A percentile compares a stretch with the other conserved stretches of the same genome.
These are phyloP conservation scores for Beauveria australis DNA, from an alignment of 2,329 filamentous ascomycete species.

Conservation along the genomic window DNA sequence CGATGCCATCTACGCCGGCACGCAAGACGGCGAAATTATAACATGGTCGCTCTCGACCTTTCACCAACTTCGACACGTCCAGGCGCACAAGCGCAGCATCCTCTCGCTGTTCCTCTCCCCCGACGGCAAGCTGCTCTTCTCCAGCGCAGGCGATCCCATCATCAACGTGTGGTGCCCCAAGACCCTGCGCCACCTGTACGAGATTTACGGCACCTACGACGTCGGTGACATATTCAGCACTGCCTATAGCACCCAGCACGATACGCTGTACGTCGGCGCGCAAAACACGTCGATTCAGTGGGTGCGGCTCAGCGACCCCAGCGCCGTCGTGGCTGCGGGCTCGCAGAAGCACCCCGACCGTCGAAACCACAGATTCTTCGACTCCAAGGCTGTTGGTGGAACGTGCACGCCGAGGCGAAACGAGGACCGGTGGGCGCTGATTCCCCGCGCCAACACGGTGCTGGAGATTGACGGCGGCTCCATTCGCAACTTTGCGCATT, in stretches of 20 bases:
- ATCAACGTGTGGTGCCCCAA: slow-evolving; percentile 88
- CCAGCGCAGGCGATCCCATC: slow-evolving; percentile 85
- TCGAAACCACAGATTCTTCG: slow-evolving; percentile 83
- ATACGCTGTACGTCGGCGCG: slow-evolving; percentile 83
- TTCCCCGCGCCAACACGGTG: slow-evolving; percentile 46
- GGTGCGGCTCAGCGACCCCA: slow-evolving; percentile 64
- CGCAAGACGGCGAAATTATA: slow-evolving; percentile 87
- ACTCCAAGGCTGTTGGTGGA: slow-evolving; percentile 75
- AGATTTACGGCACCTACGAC: slow-evolving; percentile 88
- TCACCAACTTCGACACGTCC: slow-evolving; percentile 67
- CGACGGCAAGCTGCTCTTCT: slow-evolving; percentile 72
- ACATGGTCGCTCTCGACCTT: slow-evolving; percentile 88
- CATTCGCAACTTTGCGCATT: slow-evolving; percentile 84
- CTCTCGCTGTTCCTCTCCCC: slow-evolving; percentile 75
- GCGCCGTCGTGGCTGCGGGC: slow-evolving; percentile 49
- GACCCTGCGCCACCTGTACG: slow-evolving; percentile 69
- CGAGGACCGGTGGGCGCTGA: slow-evolving; percentile 47
- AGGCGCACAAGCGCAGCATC: slow-evolving; percentile 87
- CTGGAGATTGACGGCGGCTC: slow-evolving; percentile 76
- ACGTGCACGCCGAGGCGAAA: slow-evolving; percentile 62
- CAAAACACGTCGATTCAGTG: slow-evolving; percentile 96
- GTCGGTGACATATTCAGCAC: slow-evolving; percentile 94
- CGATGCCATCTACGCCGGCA: slow-evolving; percentile 80
- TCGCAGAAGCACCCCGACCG: slow-evolving; percentile 65
- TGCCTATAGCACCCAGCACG: slow-evolving; percentile 70